Evolutionary conservation across 2,329 filamentous ascomycete species (phyloP), one percentile per base, ranked within the genome.

Genomic region (Fusarium marasasianum): DNA sequence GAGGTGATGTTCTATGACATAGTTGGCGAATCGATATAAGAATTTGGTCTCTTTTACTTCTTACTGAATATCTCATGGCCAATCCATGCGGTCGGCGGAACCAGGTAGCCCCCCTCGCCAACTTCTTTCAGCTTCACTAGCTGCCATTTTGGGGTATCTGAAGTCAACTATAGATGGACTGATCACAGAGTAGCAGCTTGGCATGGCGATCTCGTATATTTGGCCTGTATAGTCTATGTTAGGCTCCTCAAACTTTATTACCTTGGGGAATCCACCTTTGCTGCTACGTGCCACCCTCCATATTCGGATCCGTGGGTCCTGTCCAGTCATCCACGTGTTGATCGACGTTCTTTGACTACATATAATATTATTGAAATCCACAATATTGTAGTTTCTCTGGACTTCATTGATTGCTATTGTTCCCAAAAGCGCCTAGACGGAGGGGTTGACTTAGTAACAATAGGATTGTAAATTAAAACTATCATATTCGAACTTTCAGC

Each of bases 141-240:
- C 15, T 35, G 14, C 15, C 33, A 17, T 17, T n/a, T 18, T 18
- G 11, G 3, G 6, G 20, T 13, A n/a, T 33, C 20, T n/a, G 10
- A 3, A n/a, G 29, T 2, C 22, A 50, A 18, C 15, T 9, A n/a
- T n/a, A 18, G 5, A n/a, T 3, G 4, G 1, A 6, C 2, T 9
- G 11, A 13, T 4, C 10, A 33, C 3, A n/a, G 13, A 6, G 3
- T 33, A 33, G 15, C 8, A n/a, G 11, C 15, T n/a, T 18, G 5
- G 3, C 13, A n/a, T n/a, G 11, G 11, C 8, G 3, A 50, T 18
- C 22, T 33, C 29, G 47, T 33, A 50, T 50, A 33, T n/a, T 50
- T n/a, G 29, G 22, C 47, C 15, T 17, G 3, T 11, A n/a, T 50
- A n/a, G 22, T 33, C 22, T 50, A 10, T 33, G 22, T 18, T n/a